phyloP scores from a whole-genome alignment of 352 stramenopile genomes.

The Pythium guiyangense region DNA sequence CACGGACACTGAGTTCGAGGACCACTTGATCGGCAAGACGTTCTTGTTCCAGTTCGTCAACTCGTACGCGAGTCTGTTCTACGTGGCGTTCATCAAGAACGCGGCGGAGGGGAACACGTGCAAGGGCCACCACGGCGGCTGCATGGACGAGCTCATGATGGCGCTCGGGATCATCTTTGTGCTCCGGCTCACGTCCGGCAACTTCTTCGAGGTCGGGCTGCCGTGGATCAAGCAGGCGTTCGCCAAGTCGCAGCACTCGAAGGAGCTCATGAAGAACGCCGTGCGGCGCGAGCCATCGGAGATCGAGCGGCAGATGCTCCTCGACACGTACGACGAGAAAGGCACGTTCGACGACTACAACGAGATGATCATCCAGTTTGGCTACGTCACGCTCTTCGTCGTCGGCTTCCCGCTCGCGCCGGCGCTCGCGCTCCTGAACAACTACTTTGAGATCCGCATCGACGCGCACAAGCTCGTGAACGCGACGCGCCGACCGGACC shows the following conservation, averaged over 20 bases:
- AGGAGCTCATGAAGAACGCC: constrained; percentile 32
- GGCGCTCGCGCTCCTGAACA: constrained; percentile 86
- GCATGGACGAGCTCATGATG: constrained; percentile 80
- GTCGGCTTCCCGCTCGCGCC: constrained; percentile 90
- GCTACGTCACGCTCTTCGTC: constrained; percentile 93
- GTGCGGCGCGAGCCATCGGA: constrained; percentile 30
- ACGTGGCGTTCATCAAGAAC: constrained; percentile 84
- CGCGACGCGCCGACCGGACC: constrained; percentile 64
- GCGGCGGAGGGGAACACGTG: constrained; percentile 43
- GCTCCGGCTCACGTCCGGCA: constrained; percentile 61
- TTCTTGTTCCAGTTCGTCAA: constrained; percentile 86
- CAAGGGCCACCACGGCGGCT: constrained; percentile 38
- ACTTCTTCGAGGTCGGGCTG: constrained; percentile 74
- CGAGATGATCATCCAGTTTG: constrained; percentile 87
- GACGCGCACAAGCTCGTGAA: constrained; percentile 85
- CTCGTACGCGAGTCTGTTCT: constrained; percentile 79
- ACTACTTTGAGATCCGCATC: constrained; percentile 91
- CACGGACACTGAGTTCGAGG: constrained; percentile 95
- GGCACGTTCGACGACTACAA: constrained; percentile 86
- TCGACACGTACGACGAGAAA: constrained; percentile 68
- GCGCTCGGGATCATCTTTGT: constrained; percentile 71
- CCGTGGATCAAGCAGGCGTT: constrained; percentile 74
- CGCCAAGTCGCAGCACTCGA: constrained; percentile 4
- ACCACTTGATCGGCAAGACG: constrained; percentile 84
- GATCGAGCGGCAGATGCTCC: constrained; percentile 54